Evolutionary conservation across 805 yeast species (phyloP).

Genomic region (Kodamaea fukazawae): DNA sequence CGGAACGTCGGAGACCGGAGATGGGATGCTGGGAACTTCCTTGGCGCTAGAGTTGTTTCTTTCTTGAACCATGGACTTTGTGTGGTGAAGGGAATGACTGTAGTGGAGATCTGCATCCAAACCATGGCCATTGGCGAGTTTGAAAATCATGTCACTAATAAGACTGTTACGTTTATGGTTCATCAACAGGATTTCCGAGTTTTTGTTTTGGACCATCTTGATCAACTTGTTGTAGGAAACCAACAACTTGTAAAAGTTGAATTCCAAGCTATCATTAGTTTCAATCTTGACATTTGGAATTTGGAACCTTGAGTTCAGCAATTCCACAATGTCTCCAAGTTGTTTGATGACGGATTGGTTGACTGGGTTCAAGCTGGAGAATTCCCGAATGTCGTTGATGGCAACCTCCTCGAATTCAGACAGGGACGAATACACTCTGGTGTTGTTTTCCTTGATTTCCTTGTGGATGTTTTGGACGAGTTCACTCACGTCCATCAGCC

Average conservation of each 20-base stretch:
- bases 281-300: conserved; percentile 8
- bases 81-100: conserved; percentile 4
- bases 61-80: neutral
- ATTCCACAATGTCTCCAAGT: neutral
- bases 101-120: conserved; percentile 3
- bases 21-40: neutral
- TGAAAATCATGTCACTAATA: conserved; percentile 8
- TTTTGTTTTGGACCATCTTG: conserved; percentile 12
- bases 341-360: conserved; percentile 9
- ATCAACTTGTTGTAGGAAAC: conserved; percentile 14
- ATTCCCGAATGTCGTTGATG: conserved; percentile 6
- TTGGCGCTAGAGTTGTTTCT: neutral
- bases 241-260: conserved; percentile 16
- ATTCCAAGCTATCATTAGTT: conserved; percentile 7
- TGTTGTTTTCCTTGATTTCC: conserved; percentile 6
- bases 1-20: conserved; percentile 1
- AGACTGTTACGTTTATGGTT: conserved; percentile 12
- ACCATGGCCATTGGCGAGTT: conserved; percentile 6
- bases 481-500: conserved; percentile 6
- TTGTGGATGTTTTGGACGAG: conserved; percentile 4
- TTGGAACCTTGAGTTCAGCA: conserved; percentile 4
- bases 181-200: conserved; percentile 14
- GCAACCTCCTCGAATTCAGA: conserved; percentile 2
- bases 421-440: conserved; percentile 1
- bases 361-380: conserved; percentile 6